Conservation (phyloP, 495 filamentous ascomycete genomes). For the Neurospora sp. region DNA sequence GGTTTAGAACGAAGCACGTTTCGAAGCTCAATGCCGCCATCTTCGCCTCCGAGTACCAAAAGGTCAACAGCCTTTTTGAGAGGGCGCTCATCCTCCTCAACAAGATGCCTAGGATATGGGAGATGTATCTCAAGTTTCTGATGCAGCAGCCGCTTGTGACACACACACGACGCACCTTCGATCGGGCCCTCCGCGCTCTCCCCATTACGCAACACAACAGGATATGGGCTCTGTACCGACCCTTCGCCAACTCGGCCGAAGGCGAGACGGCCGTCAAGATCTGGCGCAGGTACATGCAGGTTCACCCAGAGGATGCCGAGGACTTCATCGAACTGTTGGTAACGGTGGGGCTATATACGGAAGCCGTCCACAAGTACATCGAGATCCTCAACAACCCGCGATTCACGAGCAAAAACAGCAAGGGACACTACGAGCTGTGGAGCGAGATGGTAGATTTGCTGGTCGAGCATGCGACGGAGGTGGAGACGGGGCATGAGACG, state of each 20-base stretch:
- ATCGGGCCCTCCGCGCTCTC: constrained; percentile 86
- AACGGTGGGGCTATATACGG: constrained; percentile 75
- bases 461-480: constrained; percentile 80
- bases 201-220: constrained; percentile 95
- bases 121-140: constrained; percentile 91
- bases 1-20: constrained; percentile 74
- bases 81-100: constrained; percentile 88
- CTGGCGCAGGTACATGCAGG: constrained; percentile 95
- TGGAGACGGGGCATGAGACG: constrained; percentile 66
- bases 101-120: constrained; percentile 99
- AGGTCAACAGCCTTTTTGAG: constrained; percentile 95
- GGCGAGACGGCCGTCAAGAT: constrained; percentile 87
- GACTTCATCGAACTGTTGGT: constrained; percentile 86
- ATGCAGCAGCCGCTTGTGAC: constrained; percentile 86
- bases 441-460: constrained; percentile 95
- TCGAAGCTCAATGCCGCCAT: constrained; percentile 73
- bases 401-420: constrained; percentile 86
- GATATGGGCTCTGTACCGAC: constrained; percentile 86
- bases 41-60: constrained; percentile 72
- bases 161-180: constrained; percentile 83
- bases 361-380: constrained; percentile 89
- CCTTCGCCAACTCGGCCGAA: constrained; percentile 87
- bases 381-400: constrained; percentile 85
- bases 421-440: constrained; percentile 95
- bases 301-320: constrained; percentile 91